Evolutionary conservation across 345 rosid species (phyloP).

Genomic region (Kernera saxatilis): DNA sequence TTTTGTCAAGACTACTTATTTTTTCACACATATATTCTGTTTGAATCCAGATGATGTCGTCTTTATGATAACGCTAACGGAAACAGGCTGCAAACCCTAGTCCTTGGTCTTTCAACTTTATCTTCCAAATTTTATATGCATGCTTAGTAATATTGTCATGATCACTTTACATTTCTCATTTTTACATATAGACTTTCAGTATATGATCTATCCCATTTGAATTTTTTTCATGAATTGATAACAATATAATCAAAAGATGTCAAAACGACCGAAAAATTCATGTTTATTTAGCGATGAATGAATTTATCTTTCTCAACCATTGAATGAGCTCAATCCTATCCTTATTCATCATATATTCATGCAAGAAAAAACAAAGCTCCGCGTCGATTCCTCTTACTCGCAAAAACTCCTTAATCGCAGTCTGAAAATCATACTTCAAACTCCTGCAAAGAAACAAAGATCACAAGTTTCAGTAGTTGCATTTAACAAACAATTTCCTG

Average conservation of each 20-base stretch:
- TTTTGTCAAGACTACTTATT: too few species aligned
- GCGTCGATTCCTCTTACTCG: conserved; percentile 57
- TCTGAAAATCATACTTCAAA: conserved; percentile 45
- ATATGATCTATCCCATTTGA: background rate
- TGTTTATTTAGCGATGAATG: conserved; percentile 40
- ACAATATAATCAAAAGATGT: background rate
- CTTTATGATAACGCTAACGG: too few species aligned
- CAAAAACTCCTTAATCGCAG: conserved; percentile 38
- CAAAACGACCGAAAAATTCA: background rate
- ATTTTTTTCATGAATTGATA: background rate
- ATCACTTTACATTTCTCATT: background rate
- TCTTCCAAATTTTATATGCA: too few species aligned
- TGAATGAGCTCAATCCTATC: conserved; percentile 62
- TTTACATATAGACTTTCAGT: background rate
- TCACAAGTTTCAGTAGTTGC: background rate
- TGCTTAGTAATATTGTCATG: background rate
- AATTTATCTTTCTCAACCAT: conserved; percentile 55
- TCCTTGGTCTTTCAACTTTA: too few species aligned
- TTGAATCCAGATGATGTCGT: too few species aligned
- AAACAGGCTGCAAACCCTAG: too few species aligned
- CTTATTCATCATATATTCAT: conserved; percentile 66
- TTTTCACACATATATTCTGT: too few species aligned
- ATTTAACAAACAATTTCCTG: background rate
- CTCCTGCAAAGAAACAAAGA: conserved; percentile 37
- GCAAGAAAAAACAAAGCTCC: conserved; percentile 59